Evolutionary conservation across 1,284 basidiomycete species (phyloP).

Genomic region (Rhodofomes roseus): DNA sequence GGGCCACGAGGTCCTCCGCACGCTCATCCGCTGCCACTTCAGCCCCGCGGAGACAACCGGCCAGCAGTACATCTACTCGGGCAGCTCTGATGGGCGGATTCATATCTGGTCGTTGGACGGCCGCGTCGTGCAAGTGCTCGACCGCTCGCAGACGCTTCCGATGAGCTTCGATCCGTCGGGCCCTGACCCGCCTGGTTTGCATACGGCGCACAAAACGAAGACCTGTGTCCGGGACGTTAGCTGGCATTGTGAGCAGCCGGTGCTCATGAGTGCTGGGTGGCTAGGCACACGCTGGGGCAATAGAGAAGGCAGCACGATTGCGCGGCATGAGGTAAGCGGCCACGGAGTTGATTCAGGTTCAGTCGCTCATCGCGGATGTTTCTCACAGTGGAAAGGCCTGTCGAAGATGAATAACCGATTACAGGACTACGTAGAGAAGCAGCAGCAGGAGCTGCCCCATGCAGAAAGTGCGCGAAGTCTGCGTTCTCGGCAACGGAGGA

Average conservation of each 20-base stretch:
- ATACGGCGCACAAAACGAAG: slow-evolving; percentile 22
- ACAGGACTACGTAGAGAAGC: slow-evolving; percentile 74
- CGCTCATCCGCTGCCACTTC: slow-evolving; percentile 95
- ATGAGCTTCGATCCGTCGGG: slow-evolving; percentile 66
- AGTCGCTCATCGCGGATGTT: neutral
- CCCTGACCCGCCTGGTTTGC: slow-evolving; percentile 38
- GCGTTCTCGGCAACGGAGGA: slow-evolving; percentile 7
- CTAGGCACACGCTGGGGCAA: slow-evolving; percentile 48
- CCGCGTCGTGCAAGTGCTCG: slow-evolving; percentile 76
- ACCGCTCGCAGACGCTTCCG: slow-evolving; percentile 75
- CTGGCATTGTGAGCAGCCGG: slow-evolving; percentile 88
- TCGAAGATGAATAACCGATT: slow-evolving; percentile 64
- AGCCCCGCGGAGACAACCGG: slow-evolving; percentile 91
- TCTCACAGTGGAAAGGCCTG: slow-evolving; percentile 81
- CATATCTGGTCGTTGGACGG: slow-evolving; percentile 97
- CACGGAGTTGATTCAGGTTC: neutral
- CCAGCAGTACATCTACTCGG: slow-evolving; percentile 91
- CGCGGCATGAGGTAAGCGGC: slow-evolving; percentile 59
- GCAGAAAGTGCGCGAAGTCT: slow-evolving; percentile 30
- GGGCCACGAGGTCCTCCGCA: slow-evolving; percentile 90
- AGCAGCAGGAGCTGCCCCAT: slow-evolving; percentile 37
- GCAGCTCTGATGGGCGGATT: slow-evolving; percentile 78
- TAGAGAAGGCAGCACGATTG: slow-evolving; percentile 63
- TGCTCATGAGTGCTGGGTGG: slow-evolving; percentile 91
- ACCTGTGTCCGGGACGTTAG: slow-evolving; percentile 89